Evolutionary conservation across 2,329 filamentous ascomycete genomes (phyloP).

Genomic region (Dothistroma pini): DNA sequence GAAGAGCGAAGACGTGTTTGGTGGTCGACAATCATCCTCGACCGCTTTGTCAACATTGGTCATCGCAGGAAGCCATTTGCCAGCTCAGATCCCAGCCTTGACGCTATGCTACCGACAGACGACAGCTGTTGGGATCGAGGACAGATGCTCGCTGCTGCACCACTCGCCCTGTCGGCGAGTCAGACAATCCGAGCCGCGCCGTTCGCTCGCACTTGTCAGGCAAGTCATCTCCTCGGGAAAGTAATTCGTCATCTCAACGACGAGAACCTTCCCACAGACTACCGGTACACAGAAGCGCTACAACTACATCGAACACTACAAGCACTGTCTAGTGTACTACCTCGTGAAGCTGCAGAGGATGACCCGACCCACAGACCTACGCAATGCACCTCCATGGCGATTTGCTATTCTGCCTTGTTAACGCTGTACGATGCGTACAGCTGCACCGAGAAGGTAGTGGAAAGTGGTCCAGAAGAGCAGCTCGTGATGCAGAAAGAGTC

Average conservation of each 20-base stretch:
- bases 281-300: constrained; percentile 34
- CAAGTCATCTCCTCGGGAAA: constrained; percentile 35
- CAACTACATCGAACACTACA: constrained; percentile 35
- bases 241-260: constrained; percentile 34
- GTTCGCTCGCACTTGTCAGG: constrained; percentile 37
- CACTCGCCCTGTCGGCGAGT: constrained; percentile 26
- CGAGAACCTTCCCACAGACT: constrained; percentile 26
- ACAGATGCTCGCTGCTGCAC: constrained; percentile 27
- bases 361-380: constrained; percentile 15
- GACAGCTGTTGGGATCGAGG: constrained; percentile 42
- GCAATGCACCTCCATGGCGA: constrained; percentile 33
- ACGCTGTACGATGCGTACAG: constrained; percentile 35
- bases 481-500: constrained; percentile 36
- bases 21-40: constrained; percentile 50
- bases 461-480: constrained; percentile 32
- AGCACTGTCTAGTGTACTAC: constrained; percentile 31
- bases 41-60: constrained; percentile 37
- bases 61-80: constrained; percentile 28
- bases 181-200: constrained; percentile 26
- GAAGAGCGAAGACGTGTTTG: constrained; percentile 48
- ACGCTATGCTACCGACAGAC: constrained; percentile 35
- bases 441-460: constrained; percentile 31
- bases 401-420: constrained; percentile 34
- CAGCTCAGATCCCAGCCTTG: constrained; percentile 23
- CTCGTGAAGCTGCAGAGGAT: constrained; percentile 25